Conservation (phyloP, 768 basidiomycete species). For the Lentinula sp. region DNA sequence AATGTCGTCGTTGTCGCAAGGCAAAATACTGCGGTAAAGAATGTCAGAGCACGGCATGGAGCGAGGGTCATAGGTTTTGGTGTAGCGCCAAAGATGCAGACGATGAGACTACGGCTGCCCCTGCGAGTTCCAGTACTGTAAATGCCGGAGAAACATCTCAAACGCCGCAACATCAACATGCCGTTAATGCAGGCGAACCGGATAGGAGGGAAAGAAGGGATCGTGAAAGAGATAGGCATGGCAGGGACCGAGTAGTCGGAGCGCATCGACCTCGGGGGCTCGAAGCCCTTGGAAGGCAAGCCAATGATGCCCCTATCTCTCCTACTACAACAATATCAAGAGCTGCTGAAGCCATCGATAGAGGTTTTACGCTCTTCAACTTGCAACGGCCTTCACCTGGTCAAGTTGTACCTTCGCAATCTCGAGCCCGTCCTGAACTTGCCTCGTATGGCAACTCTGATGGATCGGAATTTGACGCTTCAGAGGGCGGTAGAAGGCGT, state of each 20-base stretch:
- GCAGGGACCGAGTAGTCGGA: not conserved
- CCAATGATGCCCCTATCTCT: not conserved
- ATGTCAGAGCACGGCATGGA: conserved; percentile 95
- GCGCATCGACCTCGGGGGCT: not conserved
- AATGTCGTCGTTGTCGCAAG: conserved; percentile 92
- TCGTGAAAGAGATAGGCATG: not conserved
- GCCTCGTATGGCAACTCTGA: not conserved
- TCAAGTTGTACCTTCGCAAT: not conserved
- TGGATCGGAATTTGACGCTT: not conserved
- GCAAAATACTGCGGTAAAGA: conserved; percentile 99
- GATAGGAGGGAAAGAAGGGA: conserved; percentile 5
- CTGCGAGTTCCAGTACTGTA: not conserved
- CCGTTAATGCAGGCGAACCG: not conserved
- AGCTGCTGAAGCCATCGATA: not conserved
- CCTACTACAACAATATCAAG: not conserved
- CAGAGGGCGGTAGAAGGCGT: not conserved
- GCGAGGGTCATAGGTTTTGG: conserved; percentile 95
- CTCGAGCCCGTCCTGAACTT: not conserved
- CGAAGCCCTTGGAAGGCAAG: not conserved
- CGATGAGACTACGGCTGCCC: conserved; percentile 29
- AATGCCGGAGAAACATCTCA: not conserved
- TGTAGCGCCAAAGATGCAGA: conserved; percentile 51
- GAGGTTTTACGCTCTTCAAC: not conserved
- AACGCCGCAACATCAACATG: not conserved
- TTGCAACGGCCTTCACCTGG: not conserved